Conservation (phyloP, 2,329 filamentous ascomycete genomes). For the Aureobasidium sp. region DNA sequence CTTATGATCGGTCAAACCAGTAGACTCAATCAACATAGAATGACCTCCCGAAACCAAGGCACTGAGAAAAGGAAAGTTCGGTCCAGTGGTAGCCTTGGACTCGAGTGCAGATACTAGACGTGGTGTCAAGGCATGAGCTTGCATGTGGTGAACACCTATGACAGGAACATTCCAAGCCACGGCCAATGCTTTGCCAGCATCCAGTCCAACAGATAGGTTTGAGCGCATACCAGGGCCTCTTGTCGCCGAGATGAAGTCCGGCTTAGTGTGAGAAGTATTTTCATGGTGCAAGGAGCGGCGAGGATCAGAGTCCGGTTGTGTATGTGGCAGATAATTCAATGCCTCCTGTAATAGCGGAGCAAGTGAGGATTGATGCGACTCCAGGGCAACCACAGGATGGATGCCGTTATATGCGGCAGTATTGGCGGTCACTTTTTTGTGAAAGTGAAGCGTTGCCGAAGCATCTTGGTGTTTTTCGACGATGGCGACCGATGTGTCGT, state of each 20-base stretch:
- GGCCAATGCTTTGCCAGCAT: conserved; percentile 80
- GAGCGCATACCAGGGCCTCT: conserved; percentile 83
- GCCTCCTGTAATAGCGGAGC: conserved; percentile 61
- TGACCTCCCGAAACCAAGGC: conserved; percentile 89
- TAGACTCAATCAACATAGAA: conserved; percentile 74
- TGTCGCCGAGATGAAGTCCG: conserved; percentile 83
- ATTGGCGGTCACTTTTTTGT: conserved; percentile 75
- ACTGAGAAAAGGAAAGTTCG: conserved; percentile 75
- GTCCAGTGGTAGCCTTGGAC: background rate
- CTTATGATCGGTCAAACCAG: conserved; percentile 58
- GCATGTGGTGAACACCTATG: conserved; percentile 91
- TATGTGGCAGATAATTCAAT: conserved; percentile 47
- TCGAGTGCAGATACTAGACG: conserved; percentile 62
- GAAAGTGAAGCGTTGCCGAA: conserved; percentile 49
- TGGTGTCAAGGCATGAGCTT: conserved; percentile 87
- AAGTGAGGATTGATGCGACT: conserved; percentile 67
- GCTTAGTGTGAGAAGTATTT: conserved; percentile 34
- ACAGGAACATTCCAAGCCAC: conserved; percentile 77
- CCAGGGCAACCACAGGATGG: conserved; percentile 66
- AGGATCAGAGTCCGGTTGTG: conserved; percentile 1
- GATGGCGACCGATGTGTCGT: conserved; percentile 86
- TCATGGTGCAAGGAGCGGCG: background rate
- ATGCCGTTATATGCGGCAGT: conserved; percentile 70
- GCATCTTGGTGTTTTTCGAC: conserved; percentile 46
- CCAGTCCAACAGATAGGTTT: conserved; percentile 69